Base-by-base conservation (phyloP, 306 rosid genomes). In the Lotus japonicus region DNA sequence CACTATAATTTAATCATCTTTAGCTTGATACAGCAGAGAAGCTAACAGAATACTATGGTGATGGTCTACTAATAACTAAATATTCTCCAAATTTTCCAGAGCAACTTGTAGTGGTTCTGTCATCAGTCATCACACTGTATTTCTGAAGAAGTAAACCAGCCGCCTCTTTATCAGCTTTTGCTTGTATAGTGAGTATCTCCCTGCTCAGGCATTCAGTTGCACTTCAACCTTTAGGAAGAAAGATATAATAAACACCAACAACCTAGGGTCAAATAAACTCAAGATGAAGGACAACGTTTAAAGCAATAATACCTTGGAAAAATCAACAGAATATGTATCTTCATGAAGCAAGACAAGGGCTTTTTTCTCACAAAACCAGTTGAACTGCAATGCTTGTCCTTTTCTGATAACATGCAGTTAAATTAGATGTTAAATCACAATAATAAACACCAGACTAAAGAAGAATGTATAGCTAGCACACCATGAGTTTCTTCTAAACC, bases 401-500 rank as follows among this genome's bases (percentile, higher is more conserved):
- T 94, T 94, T 52, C 98, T 94, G 81, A 65, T 26, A 76, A 81
- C 16, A 68, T 11, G 60, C 60, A 31, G 44, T 5, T 66, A 56
- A 48, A 67, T 79, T 72, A 77, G 80, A 55, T 61, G 28, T 71
- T 57, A 60, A 68, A 77, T 43, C 57, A 79, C 31, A 61, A 21
- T 13, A 46, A 54, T 65, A 57, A 75, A 43, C 39, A 71, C 49
- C 49, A 36, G 56, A 76, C 16, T 13, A 58, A 54, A 78, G 59
- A 65, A 66, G 3, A 70, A 26, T 12, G 71, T 7, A 79, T 41
- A 77, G 72, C 63, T 38, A 70, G 82, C 75, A 80, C 71, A 90
- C 97, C 98, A 70, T 94, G 98, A 88, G 97, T 97, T 81, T 86
- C 96, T 72, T 83, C 70, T 70, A 94, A 86, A 64, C 98, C 98